Base-by-base conservation (phyloP, 495 filamentous ascomycete species). In the Poronia punctata region DNA sequence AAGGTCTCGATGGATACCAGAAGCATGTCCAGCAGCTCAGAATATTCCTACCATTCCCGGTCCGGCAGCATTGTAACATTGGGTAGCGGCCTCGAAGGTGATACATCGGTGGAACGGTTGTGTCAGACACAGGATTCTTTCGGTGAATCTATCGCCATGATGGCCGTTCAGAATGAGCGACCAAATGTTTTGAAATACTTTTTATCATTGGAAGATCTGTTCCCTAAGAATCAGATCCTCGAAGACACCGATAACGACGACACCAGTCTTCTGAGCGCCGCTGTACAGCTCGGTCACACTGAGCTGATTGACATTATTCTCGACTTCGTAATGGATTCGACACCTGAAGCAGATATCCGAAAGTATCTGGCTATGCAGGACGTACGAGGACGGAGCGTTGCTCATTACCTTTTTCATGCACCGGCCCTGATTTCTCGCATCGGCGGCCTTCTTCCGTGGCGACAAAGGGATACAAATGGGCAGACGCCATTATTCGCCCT, bases 401-500 rank as follows among this genome's bases (percentile, higher is more conserved):
- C 80, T 3, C 93, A 99, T 61, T 99, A 97, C 55, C 67, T 99
- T n/a, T 99, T 97, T 65, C 86, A 90, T 56, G 80, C 85, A 3
- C 92, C 90, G 3, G 73, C 77, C 16, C 67, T 97, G 22, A 86
- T 97, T 53, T 64, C 65, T 18, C 69, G 75, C 30, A 76, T 97
- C 30, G 87, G 86, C 10, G 68, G 71, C 17, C 57, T 89, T 52
- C 62, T 97, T 32, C 86, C 90, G 7, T 99, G 93, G 93, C 74
- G 78, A 34, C 74, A 86, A 51, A 88, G 83, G 47, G 93, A 99
- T 58, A 94, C 85, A 51, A 95, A 95, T 60, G 93, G 92, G 0
- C 90, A 96, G 59, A 99, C 93, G 4, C 93, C 93, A 5, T 65
- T 99, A 9, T 96, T 96, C 56, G 93, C 93, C 7, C 67, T 97